Evolutionary conservation across 768 basidiomycete species (phyloP).

Genomic region (Infundibulicybe gibba): DNA sequence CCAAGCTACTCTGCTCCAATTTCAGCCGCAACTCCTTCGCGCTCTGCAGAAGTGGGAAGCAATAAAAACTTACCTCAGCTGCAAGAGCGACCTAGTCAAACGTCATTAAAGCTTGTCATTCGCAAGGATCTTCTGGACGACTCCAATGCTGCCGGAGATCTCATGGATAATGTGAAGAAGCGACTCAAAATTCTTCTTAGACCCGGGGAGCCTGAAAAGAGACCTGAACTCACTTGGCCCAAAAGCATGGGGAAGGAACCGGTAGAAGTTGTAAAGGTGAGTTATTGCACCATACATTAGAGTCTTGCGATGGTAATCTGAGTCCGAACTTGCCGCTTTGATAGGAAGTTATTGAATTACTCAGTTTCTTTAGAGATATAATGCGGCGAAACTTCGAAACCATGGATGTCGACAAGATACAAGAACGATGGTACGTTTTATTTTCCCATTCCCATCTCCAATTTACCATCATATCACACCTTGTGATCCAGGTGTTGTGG

Average conservation of each 20-base stretch:
- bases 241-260: slow-evolving; percentile 98
- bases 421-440: slow-evolving; percentile 82
- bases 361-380: slow-evolving; percentile 83
- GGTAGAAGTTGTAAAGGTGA: slow-evolving; percentile 88
- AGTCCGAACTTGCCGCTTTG: neutral
- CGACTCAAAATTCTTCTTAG: slow-evolving; percentile 91
- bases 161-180: slow-evolving; percentile 99
- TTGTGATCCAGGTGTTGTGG: slow-evolving; percentile 74
- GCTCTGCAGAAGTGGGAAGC: slow-evolving; percentile 42
- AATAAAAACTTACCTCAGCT: slow-evolving; percentile 36
- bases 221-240: slow-evolving; percentile 98
- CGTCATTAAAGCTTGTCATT: slow-evolving; percentile 70
- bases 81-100: slow-evolving; percentile 29
- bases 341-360: slow-evolving; percentile 93
- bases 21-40: slow-evolving; percentile 44
- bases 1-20: slow-evolving; percentile 40
- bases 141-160: slow-evolving; percentile 96
- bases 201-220: slow-evolving; percentile 92
- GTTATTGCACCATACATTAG: slow-evolving; percentile 10
- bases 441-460: neutral
- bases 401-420: slow-evolving; percentile 91
- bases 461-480: neutral
- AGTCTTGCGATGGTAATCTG: neutral
- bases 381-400: slow-evolving; percentile 91
- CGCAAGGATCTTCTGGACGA: slow-evolving; percentile 96